These are phyloP conservation scores for Tetrapisispora phaffii DNA, from an alignment of 805 yeast genomes.

Conservation along the genomic window DNA sequence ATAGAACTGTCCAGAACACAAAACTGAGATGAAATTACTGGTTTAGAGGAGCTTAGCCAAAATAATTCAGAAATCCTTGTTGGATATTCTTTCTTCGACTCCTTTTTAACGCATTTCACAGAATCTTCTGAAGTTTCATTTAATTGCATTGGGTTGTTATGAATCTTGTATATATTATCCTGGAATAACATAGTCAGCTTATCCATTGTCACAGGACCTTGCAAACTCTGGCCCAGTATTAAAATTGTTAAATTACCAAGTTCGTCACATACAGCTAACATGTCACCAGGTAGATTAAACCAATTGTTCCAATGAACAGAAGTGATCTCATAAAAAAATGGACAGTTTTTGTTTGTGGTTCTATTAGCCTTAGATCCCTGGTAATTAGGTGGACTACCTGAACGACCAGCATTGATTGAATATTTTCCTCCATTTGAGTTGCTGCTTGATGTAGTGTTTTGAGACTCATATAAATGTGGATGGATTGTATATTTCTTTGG, in stretches of 20 bases:
- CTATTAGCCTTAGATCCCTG: conserved; percentile 11
- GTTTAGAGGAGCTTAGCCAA: conserved; percentile 34
- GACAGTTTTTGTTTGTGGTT: conserved; percentile 11
- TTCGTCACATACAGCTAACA: conserved; percentile 69
- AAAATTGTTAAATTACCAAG: conserved; percentile 55
- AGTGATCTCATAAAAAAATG: conserved; percentile 31
- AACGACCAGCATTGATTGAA: conserved; percentile 1
- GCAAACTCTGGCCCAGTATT: conserved; percentile 40
- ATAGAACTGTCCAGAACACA: conserved; percentile 25
- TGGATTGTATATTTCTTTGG: conserved; percentile 26
- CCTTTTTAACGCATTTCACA: conserved; percentile 31
- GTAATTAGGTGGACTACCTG: conserved; percentile 9
- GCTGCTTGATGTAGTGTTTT: conserved; percentile 1
- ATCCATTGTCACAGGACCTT: conserved; percentile 27
- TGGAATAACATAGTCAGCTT: conserved; percentile 30
- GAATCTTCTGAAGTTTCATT: conserved; percentile 27
- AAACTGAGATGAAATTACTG: conserved; percentile 24
- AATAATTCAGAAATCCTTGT: conserved; percentile 34
- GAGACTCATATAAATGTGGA: conserved; percentile 24
- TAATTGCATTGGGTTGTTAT: conserved; percentile 23
- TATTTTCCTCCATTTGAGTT: neutral
- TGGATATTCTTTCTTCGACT: conserved; percentile 29
- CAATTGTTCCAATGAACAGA: conserved; percentile 61
- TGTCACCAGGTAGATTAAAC: conserved; percentile 48
- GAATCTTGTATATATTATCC: conserved; percentile 29